Percentiles rank a stretch among this genome's conserved stretches.
Evolutionary conservation across 2,329 filamentous ascomycete species (phyloP).

Genomic region (Paecilomyces sp.): DNA sequence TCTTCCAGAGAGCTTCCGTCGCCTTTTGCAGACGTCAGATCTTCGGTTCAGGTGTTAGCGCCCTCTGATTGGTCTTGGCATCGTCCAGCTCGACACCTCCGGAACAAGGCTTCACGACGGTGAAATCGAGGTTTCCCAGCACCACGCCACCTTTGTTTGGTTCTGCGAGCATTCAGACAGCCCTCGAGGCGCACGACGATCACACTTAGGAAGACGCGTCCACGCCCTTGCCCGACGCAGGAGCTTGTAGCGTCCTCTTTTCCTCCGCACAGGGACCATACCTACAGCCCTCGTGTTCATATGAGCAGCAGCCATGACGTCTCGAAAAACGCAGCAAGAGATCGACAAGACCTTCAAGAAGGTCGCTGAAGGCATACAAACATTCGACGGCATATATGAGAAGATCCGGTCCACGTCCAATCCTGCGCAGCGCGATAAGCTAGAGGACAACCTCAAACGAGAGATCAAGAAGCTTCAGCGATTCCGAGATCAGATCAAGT

Average conservation of each 20-base stretch:
- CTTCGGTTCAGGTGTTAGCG: background rate
- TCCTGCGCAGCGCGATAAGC: conserved; percentile 92
- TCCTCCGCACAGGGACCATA: conserved; percentile 4
- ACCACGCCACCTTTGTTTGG: conserved; percentile 1
- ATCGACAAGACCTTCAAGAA: conserved; percentile 99
- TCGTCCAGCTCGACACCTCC: background rate
- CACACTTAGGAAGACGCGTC: background rate
- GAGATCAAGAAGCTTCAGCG: conserved; percentile 99
- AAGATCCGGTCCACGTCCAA: conserved; percentile 94
- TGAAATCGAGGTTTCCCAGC: background rate
- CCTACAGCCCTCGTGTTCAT: conserved; percentile 2
- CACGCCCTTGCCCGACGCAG: background rate
- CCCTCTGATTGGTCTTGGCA: conserved; percentile 3
- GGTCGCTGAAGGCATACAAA: conserved; percentile 82
- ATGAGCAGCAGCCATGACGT: conserved; percentile 62
- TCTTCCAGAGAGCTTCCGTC: background rate
- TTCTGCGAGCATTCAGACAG: background rate
- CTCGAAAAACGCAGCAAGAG: conserved; percentile 93
- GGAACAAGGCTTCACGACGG: conserved; percentile 1
- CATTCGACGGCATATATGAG: conserved; percentile 93
- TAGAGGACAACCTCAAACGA: conserved; percentile 95
- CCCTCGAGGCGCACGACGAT: background rate
- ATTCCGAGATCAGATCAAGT: conserved; percentile 97
- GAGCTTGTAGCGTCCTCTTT: conserved; percentile 6
- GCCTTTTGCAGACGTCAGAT: conserved; percentile 6